Evolutionary conservation across 176 grass and related monocot species (phyloP), one percentile per base, ranked within the genome.

Genomic region (Lolium multiflorum): DNA sequence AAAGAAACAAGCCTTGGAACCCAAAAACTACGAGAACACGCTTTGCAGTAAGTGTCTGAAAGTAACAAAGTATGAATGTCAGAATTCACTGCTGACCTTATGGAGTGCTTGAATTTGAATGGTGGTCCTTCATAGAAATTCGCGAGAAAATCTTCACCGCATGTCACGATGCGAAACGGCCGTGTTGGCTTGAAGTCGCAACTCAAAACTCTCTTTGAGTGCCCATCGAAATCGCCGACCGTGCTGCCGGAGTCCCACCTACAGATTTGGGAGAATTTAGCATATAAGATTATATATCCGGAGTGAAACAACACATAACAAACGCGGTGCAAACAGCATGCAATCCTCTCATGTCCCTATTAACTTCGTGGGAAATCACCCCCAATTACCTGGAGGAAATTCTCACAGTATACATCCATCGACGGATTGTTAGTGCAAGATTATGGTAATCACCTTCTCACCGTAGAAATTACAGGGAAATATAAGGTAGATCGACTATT

Each of bases 241-340:
- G 89, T 98, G 50, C 88, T 94, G 26, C 97, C 97, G 83, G 97
- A 96, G 82, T 99, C 97, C 97, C 97, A 99, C 82, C 94, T 98
- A 68, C 38, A 90, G 18, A 68, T 84, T 74, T 83, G 62, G 61
- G 66, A 79, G 3, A 84, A 64, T 4, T 79, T 44, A 79, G 17
- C 74, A 79, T 39, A 71, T 39, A 71, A 22, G 24, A 46, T 43
- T 43, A 41, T 0, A 22, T 15, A 11, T 17, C 75, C 79, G 3
- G 66, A 58, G 6, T 56, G 18, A 77, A 86, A 65, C 0, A 25
- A 24, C 11, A 83, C 17, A 6, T 7, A 74, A 67, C 2, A 12
- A 31, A 63, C 4, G 0, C 55, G 22, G n/a, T 35, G 22, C 1
- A 7, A 70, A 64, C 46, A 22, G 44, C 80, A 17, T 35, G 10